Percentiles rank a stretch among this genome's conserved stretches.
Conservation (phyloP, 2,329 filamentous ascomycete species). For the Xylaria sp. region DNA sequence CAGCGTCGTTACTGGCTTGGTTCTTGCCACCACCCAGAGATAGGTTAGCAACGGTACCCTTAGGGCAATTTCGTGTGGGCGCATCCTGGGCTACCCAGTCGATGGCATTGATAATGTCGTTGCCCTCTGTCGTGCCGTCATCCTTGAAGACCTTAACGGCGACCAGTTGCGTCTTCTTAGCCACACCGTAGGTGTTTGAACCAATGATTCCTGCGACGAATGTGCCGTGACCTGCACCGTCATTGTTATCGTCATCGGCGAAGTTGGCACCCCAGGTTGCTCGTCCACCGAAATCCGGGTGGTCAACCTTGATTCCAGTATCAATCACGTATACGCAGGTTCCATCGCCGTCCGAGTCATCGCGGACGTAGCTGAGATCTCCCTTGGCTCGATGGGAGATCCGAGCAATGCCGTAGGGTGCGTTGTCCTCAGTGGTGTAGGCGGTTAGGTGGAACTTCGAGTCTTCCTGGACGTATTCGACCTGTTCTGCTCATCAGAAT, state of each 20-base stretch:
- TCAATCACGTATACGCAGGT: slow-evolving; percentile 57
- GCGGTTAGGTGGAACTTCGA: slow-evolving; percentile 35
- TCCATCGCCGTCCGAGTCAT: slow-evolving; percentile 41
- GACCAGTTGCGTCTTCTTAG: slow-evolving; percentile 56
- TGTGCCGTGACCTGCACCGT: slow-evolving; percentile 55
- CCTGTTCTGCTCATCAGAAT: slow-evolving; percentile 18
- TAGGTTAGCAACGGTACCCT: slow-evolving; percentile 63
- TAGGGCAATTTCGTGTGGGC: slow-evolving; percentile 50
- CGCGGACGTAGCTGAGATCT: slow-evolving; percentile 41
- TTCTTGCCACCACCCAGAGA: slow-evolving; percentile 61
- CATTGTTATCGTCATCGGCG: slow-evolving; percentile 42
- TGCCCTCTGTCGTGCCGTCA: slow-evolving; percentile 40
- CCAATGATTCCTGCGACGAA: slow-evolving; percentile 49
- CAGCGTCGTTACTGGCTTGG: slow-evolving; percentile 59
- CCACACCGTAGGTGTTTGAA: slow-evolving; percentile 56
- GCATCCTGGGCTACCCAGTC: slow-evolving; percentile 58
- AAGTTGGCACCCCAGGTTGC: slow-evolving; percentile 38
- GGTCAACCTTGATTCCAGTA: slow-evolving; percentile 54
- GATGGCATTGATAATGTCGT: slow-evolving; percentile 44
- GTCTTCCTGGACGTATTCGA: slow-evolving; percentile 33
- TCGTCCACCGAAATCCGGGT: slow-evolving; percentile 47
- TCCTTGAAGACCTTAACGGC: slow-evolving; percentile 58
- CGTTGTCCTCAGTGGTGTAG: slow-evolving; percentile 40
- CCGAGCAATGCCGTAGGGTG: slow-evolving; percentile 45
- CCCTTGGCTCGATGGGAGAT: slow-evolving; percentile 39